Evolutionary conservation across 1,139 yeast genomes (phyloP).

Genomic region (Nadsonia commutata): DNA sequence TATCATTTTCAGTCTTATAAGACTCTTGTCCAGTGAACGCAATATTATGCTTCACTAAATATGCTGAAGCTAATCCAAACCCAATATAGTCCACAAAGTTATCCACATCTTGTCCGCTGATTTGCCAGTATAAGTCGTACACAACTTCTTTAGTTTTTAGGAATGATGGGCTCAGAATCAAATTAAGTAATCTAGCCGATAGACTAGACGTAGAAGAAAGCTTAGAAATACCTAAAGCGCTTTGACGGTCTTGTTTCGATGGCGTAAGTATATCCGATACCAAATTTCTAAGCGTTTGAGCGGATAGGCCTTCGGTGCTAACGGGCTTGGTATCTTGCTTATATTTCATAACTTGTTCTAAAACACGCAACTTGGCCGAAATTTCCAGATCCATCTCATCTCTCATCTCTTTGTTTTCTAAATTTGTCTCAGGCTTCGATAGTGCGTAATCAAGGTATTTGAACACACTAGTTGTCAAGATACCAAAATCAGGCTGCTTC

Average conservation of each 20-base stretch:
- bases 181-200: constrained; percentile 2
- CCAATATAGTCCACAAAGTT: constrained; percentile 3
- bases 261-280: constrained; percentile 1
- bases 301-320: too few relatives aligned
- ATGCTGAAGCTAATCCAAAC: not conserved
- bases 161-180: constrained; percentile 3
- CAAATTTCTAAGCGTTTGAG: too few relatives aligned
- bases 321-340: too few relatives aligned
- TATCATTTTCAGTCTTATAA: not conserved
- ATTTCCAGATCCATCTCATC: not conserved
- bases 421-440: not conserved
- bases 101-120: constrained; percentile 3
- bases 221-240: constrained; percentile 1
- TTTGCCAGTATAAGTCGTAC: constrained; percentile 4
- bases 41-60: not conserved
- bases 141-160: constrained; percentile 3
- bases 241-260: constrained; percentile 2
- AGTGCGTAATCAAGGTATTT: not conserved
- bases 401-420: not conserved
- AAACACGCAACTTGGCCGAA: not conserved
- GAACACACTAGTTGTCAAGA: not conserved
- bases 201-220: not conserved
- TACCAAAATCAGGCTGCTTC: not conserved
- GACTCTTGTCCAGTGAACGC: not conserved
- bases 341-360: too few relatives aligned